Conservation (phyloP, 805 yeast genomes). For the Maudiozyma barnettii region DNA sequence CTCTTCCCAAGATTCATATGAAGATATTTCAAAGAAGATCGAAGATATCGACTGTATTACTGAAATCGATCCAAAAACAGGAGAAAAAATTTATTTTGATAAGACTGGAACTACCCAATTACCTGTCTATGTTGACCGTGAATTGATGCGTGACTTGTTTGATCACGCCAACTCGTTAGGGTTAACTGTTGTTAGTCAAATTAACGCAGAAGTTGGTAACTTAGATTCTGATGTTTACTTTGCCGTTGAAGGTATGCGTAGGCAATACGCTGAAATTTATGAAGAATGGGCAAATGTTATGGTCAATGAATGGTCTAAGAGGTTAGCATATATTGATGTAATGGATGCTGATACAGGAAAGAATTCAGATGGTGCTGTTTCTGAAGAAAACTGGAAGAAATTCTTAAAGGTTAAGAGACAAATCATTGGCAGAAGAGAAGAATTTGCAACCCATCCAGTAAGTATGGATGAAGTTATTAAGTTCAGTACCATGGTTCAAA, state of each 20-base stretch:
- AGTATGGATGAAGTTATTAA: conserved; percentile 9
- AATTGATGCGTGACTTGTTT: conserved; percentile 38
- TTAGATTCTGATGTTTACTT: conserved; percentile 29
- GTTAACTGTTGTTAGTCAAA: conserved; percentile 20
- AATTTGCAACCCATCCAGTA: conserved; percentile 28
- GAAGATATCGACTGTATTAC: conserved; percentile 32
- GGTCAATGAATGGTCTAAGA: conserved; percentile 53
- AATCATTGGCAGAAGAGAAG: conserved; percentile 47
- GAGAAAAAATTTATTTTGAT: conserved; percentile 29
- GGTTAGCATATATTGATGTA: conserved; percentile 37
- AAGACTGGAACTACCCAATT: conserved; percentile 29
- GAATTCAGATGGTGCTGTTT: conserved; percentile 26
- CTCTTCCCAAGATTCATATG: conserved; percentile 19
- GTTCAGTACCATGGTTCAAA: conserved; percentile 29
- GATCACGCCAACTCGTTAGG: conserved; percentile 10
- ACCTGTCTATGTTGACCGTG: conserved; percentile 35
- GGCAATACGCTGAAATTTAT: conserved; percentile 49
- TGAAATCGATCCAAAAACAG: conserved; percentile 24
- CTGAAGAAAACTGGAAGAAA: conserved; percentile 52
- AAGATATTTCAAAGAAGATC: conserved; percentile 27
- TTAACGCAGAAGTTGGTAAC: conserved; percentile 27
- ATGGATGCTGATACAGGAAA: conserved; percentile 15
- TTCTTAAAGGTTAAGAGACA: conserved; percentile 48
- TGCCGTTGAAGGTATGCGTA: conserved; percentile 32
- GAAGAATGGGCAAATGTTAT: conserved; percentile 68